Base-by-base conservation (phyloP, 768 basidiomycete genomes). In the Vararia minispora region DNA sequence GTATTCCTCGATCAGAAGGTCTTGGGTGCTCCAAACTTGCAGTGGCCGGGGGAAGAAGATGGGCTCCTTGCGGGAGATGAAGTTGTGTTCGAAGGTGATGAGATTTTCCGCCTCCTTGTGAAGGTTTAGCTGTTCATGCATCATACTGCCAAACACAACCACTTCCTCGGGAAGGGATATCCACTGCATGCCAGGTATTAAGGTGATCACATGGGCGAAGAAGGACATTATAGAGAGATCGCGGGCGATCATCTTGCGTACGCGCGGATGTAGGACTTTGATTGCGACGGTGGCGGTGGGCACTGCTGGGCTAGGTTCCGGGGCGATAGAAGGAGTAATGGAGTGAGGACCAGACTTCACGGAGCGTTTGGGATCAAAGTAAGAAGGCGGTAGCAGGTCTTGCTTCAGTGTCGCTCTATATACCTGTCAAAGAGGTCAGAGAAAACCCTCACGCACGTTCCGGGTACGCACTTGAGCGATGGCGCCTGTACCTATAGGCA, bases 401-500 rank as follows among this genome's bases (percentile, higher is more conserved):
- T 76, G 71, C 49, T 80, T 85, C 40, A 97, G 73, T 10, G 70
- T 84, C 25, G 88, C 94, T 49, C 79, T 75, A 58, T 98, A 94
- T 6, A 98, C 92, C 82, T 86, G 41, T n/a, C 17, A 17, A 13
- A 16, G 12, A 34, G 25, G 21, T 17, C 32, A 25, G 25, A 20
- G 34, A 41, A 22, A 40, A 7, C 35, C 20, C 21, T 24, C 14
- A 1, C 10, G 21, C 7, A 23, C 21, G 10, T 36, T 36, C 25
- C 35, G 14, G 31, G 12, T 31, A 48, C 55, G 33, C 44, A 72
- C 79, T 62, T 99, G 95, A 14, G 94, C 95, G 45, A 99, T 95
- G n/a, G 95, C 92, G 18, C 95, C 95, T 8, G 84, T 86, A n/a
- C 95, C 95, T 36, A 99, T 94, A 4, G 95, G 92, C 5, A 55